These are phyloP conservation scores for Durusdinium trenchii DNA, from an alignment of 73 alveolate genomes.

Conservation along the genomic window DNA sequence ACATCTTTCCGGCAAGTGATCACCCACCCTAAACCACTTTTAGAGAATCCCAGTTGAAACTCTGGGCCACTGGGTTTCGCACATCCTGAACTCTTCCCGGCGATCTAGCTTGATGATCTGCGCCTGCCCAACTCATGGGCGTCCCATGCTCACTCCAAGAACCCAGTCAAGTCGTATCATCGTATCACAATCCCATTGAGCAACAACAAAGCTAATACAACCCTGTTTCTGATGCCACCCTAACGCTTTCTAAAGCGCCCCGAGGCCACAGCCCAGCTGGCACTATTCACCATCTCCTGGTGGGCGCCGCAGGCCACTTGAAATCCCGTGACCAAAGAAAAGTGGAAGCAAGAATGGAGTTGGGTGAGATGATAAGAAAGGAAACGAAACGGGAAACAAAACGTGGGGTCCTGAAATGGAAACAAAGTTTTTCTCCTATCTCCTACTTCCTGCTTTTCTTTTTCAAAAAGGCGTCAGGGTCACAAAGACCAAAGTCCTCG, in stretches of 20 bases:
- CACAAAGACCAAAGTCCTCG: slow-evolving; percentile 11
- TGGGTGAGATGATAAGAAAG: too few relatives aligned
- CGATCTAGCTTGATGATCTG: neutral
- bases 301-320: neutral
- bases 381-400: neutral
- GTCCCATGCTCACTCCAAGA: neutral
- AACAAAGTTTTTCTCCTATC: too few relatives aligned
- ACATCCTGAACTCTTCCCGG: slow-evolving; percentile 29
- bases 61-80: too few relatives aligned
- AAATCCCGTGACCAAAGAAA: too few relatives aligned
- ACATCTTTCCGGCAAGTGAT: neutral
- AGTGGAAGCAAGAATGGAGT: too few relatives aligned
- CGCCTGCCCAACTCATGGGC: too few relatives aligned
- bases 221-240: neutral
- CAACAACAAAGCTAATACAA: neutral
- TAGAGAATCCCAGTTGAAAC: too few relatives aligned
- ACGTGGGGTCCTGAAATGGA: too few relatives aligned
- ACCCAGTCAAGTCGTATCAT: neutral
- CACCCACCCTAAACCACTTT: neutral
- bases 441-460: too few relatives aligned
- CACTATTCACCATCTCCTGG: slow-evolving; percentile 48
- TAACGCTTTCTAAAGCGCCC: neutral
- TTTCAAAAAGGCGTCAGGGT: neutral
- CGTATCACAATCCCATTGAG: neutral
- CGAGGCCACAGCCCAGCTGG: slow-evolving; percentile 28